Base-by-base conservation (phyloP, 306 rosid genomes). In the Citrullus mucosospermus region DNA sequence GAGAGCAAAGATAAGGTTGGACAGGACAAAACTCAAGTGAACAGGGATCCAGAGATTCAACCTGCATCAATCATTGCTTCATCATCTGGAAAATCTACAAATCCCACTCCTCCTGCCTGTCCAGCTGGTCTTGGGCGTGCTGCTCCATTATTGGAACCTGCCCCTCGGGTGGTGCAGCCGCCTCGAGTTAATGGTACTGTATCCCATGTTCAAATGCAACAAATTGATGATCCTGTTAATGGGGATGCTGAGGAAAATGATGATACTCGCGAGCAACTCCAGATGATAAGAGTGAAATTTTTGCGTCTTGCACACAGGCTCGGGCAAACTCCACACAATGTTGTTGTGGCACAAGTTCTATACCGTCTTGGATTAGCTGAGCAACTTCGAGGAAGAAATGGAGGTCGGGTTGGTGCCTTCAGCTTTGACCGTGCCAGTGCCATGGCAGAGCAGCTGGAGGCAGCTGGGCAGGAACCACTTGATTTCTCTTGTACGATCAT, bases 271-370 rank as follows among this genome's bases (percentile, higher is more conserved):
- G 98, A 94, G 86, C 87, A 94, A 66, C 98, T 94, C 83, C 97
- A 94, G 84, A 94, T 92, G 97, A 94, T 94, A 50, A 83, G 98
- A 85, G 98, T 94, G 78, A 94, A 92, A 77, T 94, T 94, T 85
- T 83, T 94, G 78, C 92, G 98, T 68, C 90, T 94, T 20, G 95
- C 98, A 18, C 96, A 88, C 80, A 87, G 98, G 86, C 96, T 92
- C 82, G 98, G 98, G 75, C 98, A 94, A 81, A 94, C 98, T 69
- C 98, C 98, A n/a, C 98, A 94, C 78, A 94, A 94, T 86, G 98
- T 92, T 85, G 98, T 94, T 80, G 98, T 94, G 50, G 98, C 98
- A n/a, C 98, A 94, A 80, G 98, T 94, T 86, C 84, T 94, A 82
- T 94, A 94, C 83, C 90, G 98, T 83, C 83, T 94, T 17, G 98